Conservation (phyloP, 768 basidiomycete species). For the Mycena sanguinolenta region DNA sequence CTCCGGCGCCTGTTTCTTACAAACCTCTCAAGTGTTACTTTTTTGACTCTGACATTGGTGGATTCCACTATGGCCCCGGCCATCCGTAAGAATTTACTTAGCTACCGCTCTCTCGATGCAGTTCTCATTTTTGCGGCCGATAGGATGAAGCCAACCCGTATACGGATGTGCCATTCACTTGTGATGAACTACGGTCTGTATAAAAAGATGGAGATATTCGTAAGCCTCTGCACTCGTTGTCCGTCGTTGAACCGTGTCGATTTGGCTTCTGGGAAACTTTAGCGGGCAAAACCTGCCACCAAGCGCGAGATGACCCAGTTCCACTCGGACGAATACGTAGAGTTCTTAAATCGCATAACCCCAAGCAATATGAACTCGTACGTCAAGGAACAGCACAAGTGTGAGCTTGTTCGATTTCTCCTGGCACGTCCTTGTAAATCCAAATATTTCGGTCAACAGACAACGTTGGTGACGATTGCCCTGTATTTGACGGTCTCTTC, state of each 20-base stretch:
- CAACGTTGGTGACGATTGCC: conserved; percentile 98
- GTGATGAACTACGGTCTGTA: conserved; percentile 99
- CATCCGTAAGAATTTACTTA: conserved; percentile 74
- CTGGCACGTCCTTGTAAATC: conserved; percentile 8
- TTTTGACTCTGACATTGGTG: conserved; percentile 99
- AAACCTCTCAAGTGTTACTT: conserved; percentile 87
- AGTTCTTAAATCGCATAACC: conserved; percentile 93
- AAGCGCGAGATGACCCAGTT: conserved; percentile 99
- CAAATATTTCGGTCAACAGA: conserved; percentile 59
- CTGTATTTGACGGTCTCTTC: conserved; percentile 98
- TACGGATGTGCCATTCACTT: conserved; percentile 99
- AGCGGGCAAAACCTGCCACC: conserved; percentile 99
- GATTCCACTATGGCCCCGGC: conserved; percentile 98
- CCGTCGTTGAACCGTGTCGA: background rate
- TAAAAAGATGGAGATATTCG: conserved; percentile 99
- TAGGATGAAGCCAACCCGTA: conserved; percentile 97
- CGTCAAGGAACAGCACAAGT: conserved; percentile 96
- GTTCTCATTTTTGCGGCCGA: conserved; percentile 10
- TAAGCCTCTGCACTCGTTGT: conserved; percentile 57
- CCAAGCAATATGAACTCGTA: conserved; percentile 96
- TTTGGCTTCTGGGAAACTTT: conserved; percentile 22
- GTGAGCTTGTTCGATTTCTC: conserved; percentile 57
- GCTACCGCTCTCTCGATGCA: conserved; percentile 8
- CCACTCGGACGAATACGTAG: conserved; percentile 99
- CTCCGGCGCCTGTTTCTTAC: conserved; percentile 27